These are phyloP conservation scores for Trichoderma pleuroti DNA, from an alignment of 2,329 filamentous ascomycete species.

Conservation along the genomic window DNA sequence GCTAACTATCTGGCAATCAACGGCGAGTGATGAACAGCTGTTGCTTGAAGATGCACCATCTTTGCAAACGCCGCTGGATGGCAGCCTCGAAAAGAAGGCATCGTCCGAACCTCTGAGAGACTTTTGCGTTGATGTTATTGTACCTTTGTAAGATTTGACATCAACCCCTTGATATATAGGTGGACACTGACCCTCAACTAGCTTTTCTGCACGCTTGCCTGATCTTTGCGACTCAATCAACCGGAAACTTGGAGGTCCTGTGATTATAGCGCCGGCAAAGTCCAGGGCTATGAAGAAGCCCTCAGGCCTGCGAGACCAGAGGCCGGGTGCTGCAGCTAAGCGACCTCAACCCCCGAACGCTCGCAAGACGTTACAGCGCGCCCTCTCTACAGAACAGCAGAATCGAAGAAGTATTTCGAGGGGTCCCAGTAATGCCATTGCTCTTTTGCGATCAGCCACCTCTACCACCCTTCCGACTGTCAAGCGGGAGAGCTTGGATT, in stretches of 20 bases:
- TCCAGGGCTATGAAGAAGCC: conserved; percentile 46
- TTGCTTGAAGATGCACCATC: conserved; percentile 49
- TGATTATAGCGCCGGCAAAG: conserved; percentile 54
- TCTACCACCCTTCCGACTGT: conserved; percentile 57
- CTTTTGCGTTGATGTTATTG: conserved; percentile 76
- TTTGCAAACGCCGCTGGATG: conserved; percentile 30
- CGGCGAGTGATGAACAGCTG: conserved; percentile 57
- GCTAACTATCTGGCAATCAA: conserved; percentile 80
- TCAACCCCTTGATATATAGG: neutral
- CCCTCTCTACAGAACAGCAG: conserved; percentile 58
- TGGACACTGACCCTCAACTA: conserved; percentile 39
- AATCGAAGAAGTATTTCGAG: conserved; percentile 52
- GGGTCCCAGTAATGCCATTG: conserved; percentile 56
- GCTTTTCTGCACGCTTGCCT: conserved; percentile 72
- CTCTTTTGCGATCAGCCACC: conserved; percentile 66
- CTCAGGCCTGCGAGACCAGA: conserved; percentile 42
- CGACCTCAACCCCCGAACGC: conserved; percentile 41
- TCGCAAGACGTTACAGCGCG: conserved; percentile 56
- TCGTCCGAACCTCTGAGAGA: conserved; percentile 64
- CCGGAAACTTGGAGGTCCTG: conserved; percentile 71
- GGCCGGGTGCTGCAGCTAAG: conserved; percentile 52
- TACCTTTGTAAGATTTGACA: conserved; percentile 62
- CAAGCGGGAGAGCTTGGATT: conserved; percentile 68
- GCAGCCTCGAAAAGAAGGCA: conserved; percentile 38
- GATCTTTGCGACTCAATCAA: conserved; percentile 67